phyloP scores from a whole-genome alignment of 2,329 filamentous ascomycete genomes.

The Mollisia scopiformis region DNA sequence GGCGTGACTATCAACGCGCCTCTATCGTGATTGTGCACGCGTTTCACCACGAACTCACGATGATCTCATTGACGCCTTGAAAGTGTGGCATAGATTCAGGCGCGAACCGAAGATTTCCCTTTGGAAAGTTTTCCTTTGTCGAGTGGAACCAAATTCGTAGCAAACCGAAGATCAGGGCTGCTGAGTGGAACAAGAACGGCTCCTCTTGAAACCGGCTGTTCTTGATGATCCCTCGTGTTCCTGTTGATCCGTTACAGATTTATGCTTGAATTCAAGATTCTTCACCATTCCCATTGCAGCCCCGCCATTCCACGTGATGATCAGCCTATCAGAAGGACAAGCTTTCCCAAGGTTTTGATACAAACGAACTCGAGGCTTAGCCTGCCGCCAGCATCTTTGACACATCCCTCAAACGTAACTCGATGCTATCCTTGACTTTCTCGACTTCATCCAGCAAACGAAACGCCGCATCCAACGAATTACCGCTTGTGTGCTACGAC shows the following conservation, averaged over 20 bases:
- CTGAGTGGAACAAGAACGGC: neutral
- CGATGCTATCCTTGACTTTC: neutral
- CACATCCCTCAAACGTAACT: neutral
- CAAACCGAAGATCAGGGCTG: neutral
- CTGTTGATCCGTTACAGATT: neutral
- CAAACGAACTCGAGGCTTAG: neutral
- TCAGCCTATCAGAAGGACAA: neutral
- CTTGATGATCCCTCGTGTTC: neutral
- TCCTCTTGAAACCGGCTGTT: neutral
- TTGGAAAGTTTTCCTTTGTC: neutral
- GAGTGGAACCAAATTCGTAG: neutral
- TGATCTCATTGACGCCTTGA: neutral
- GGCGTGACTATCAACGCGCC: neutral
- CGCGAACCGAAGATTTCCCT: neutral
- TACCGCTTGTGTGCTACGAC: neutral
- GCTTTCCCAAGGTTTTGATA: too few relatives aligned
- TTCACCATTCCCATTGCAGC: neutral
- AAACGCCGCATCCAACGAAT: neutral
- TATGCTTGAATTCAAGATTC: neutral
- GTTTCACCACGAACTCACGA: neutral
- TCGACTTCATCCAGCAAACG: neutral
- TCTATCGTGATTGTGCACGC: neutral
- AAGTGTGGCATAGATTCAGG: neutral
- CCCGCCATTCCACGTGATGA: neutral
- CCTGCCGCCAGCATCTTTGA: neutral